phyloP scores from a whole-genome alignment of 2,329 filamentous ascomycete genomes.

The Colletotrichum limetticola region DNA sequence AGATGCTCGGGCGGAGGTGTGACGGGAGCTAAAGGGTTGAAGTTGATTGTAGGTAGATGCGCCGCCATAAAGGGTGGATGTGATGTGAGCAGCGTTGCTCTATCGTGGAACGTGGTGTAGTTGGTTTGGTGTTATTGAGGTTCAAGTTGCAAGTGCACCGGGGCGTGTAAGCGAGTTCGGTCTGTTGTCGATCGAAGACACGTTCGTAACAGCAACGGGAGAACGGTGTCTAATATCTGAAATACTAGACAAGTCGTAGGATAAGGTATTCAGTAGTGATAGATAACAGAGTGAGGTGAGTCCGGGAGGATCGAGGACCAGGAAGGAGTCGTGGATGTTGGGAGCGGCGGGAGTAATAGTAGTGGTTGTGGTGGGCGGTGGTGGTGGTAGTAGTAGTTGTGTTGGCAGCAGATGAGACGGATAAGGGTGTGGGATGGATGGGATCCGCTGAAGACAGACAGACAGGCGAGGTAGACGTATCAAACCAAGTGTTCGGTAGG shows the following conservation, averaged over 20 bases:
- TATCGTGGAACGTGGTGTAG: not conserved
- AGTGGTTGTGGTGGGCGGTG: not conserved
- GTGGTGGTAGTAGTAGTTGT: not conserved
- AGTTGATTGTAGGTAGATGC: conserved; percentile 38
- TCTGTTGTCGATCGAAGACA: not conserved
- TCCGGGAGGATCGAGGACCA: not conserved
- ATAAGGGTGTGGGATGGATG: conserved; percentile 8
- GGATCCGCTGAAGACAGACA: conserved; percentile 30
- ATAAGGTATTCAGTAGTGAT: conserved; percentile 2
- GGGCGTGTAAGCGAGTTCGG: not conserved
- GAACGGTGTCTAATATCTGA: not conserved
- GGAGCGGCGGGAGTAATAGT: conserved; percentile 8
- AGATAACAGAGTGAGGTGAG: not conserved
- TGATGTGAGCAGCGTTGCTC: not conserved
- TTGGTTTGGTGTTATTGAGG: not conserved
- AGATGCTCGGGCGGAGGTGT: conserved; percentile 53
- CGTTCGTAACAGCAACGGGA: not conserved
- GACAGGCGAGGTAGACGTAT: conserved; percentile 24
- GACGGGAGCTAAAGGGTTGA: conserved; percentile 48
- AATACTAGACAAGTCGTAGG: not conserved
- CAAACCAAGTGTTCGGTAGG: conserved; percentile 16
- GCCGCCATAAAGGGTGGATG: conserved; percentile 33
- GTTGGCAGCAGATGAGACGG: not conserved
- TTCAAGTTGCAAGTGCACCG: conserved; percentile 1
- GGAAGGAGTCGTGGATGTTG: not conserved